These are phyloP conservation scores for Lactifluus echinatus DNA, from an alignment of 768 basidiomycete species.

Conservation along the genomic window DNA sequence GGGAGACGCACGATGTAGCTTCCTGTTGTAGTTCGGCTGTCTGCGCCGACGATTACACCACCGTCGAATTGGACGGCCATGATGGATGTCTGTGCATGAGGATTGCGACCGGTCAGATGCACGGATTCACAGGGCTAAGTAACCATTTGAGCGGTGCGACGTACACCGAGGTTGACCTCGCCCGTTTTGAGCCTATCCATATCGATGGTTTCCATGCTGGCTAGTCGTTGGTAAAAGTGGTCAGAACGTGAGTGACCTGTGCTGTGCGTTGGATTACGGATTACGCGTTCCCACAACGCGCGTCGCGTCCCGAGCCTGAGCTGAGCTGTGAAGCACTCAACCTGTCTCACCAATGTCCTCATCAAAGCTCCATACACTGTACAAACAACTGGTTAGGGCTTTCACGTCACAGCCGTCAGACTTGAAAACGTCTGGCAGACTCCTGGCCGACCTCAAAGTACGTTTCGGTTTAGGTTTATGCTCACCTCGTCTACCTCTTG, in stretches of 20 bases:
- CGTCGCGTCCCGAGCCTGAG: constrained; percentile 6
- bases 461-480: neutral
- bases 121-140: neutral
- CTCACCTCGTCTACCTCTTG: neutral
- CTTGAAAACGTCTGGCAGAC: constrained; percentile 51
- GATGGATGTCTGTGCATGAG: constrained; percentile 76
- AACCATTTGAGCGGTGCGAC: constrained; percentile 28
- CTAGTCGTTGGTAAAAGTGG: too few relatives aligned
- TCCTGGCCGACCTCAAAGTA: constrained; percentile 75
- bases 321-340: too few relatives aligned
- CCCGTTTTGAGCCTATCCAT: constrained; percentile 84
- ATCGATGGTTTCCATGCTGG: constrained; percentile 53
- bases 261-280: too few relatives aligned
- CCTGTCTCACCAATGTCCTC: constrained; percentile 51
- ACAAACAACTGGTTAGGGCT: constrained; percentile 56
- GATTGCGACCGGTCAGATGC: neutral
- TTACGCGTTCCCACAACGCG: constrained; percentile 32
- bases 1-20: constrained; percentile 74
- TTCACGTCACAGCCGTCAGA: constrained; percentile 61
- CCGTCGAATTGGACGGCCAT: constrained; percentile 97
- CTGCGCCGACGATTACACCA: constrained; percentile 95
- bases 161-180: constrained; percentile 93
- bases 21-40: constrained; percentile 94
- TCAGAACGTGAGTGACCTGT: too few relatives aligned
- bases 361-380: constrained; percentile 47